A percentile compares a stretch with the other conserved stretches of the same genome.
These are phyloP conservation scores for Cryoendolithus antarcticus DNA, from an alignment of 2,329 filamentous ascomycete genomes.

Conservation along the genomic window DNA sequence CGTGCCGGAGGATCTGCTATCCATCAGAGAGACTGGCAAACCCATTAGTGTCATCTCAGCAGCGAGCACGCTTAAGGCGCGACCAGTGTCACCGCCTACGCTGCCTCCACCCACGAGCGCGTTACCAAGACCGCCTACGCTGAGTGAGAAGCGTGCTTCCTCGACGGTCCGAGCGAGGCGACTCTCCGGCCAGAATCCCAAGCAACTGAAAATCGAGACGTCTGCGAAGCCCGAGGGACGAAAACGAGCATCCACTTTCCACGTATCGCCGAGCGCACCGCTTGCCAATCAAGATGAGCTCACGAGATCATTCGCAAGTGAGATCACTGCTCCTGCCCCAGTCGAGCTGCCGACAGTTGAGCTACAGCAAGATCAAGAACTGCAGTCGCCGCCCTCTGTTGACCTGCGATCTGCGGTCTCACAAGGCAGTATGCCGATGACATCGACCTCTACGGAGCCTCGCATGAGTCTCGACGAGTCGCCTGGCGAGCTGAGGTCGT, in stretches of 20 bases:
- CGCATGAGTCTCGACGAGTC: slow-evolving; percentile 13
- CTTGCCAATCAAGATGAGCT: slow-evolving; percentile 13
- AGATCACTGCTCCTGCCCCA: slow-evolving; percentile 11
- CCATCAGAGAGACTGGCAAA: slow-evolving; percentile 25
- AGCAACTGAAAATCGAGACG: slow-evolving; percentile 84
- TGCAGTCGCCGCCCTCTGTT: slow-evolving; percentile 20
- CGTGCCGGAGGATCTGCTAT: slow-evolving; percentile 50
- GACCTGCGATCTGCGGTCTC: slow-evolving; percentile 13
- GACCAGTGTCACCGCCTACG: slow-evolving; percentile 8
- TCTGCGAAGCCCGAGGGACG: slow-evolving; percentile 24
- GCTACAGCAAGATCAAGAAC: slow-evolving; percentile 15
- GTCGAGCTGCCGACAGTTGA: slow-evolving; percentile 15
- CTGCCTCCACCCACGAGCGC: slow-evolving; percentile 20
- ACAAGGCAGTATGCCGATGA: slow-evolving; percentile 7
- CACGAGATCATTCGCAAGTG: slow-evolving; percentile 8
- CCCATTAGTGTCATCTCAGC: slow-evolving; percentile 10
- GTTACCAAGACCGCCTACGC: slow-evolving; percentile 13
- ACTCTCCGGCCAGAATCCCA: slow-evolving; percentile 66
- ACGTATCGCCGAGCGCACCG: slow-evolving; percentile 15
- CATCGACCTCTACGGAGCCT: slow-evolving; percentile 9
- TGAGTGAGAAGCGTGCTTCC: slow-evolving; percentile 8
- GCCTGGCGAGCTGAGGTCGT: slow-evolving; percentile 12
- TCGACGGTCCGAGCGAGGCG: slow-evolving; percentile 48
- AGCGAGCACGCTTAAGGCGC: slow-evolving; percentile 13
- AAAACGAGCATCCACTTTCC: slow-evolving; percentile 21